phyloP scores from a whole-genome alignment of 495 filamentous ascomycete genomes.

The Entonaema liquescens region DNA sequence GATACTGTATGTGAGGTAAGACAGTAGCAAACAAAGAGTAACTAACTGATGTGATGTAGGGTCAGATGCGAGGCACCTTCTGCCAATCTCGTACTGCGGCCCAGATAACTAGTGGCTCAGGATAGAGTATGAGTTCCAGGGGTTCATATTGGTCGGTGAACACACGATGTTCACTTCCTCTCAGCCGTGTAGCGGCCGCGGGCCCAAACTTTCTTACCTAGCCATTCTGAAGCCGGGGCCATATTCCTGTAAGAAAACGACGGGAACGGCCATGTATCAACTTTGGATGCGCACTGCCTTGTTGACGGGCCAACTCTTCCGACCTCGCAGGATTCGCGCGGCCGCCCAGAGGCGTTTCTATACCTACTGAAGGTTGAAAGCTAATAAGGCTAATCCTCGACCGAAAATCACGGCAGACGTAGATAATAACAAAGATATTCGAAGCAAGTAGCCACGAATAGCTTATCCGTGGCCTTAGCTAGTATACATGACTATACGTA shows the following conservation, averaged over 20 bases:
- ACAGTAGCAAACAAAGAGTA: slow-evolving; percentile 24
- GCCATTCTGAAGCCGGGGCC: slow-evolving; percentile 2
- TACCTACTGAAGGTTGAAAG: not conserved
- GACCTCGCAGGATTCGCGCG: slow-evolving; percentile 9
- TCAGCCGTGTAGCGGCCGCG: not conserved
- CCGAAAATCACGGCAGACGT: not conserved
- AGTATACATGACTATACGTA: slow-evolving; percentile 2
- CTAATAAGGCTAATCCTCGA: not conserved
- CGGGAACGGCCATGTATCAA: slow-evolving; percentile 12
- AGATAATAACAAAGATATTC: slow-evolving; percentile 5
- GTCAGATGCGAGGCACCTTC: slow-evolving; percentile 15
- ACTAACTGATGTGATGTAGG: slow-evolving; percentile 13
- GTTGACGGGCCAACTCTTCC: not conserved
- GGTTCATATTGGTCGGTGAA: slow-evolving; percentile 25
- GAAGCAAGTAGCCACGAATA: slow-evolving; percentile 7
- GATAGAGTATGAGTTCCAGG: not conserved
- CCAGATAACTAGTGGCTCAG: slow-evolving; percentile 9
- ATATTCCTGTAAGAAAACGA: slow-evolving; percentile 7
- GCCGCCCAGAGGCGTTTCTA: not conserved
- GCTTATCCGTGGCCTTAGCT: slow-evolving; percentile 1
- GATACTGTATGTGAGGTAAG: too few species aligned
- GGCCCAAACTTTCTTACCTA: not conserved
- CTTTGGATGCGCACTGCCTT: slow-evolving; percentile 1
- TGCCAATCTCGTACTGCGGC: slow-evolving; percentile 20
- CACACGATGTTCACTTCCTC: slow-evolving; percentile 2